Percentiles rank a stretch among this genome's conserved stretches.
Evolutionary conservation across 2,329 filamentous ascomycete species (phyloP).

Genomic region (Stenocarpella maydis): DNA sequence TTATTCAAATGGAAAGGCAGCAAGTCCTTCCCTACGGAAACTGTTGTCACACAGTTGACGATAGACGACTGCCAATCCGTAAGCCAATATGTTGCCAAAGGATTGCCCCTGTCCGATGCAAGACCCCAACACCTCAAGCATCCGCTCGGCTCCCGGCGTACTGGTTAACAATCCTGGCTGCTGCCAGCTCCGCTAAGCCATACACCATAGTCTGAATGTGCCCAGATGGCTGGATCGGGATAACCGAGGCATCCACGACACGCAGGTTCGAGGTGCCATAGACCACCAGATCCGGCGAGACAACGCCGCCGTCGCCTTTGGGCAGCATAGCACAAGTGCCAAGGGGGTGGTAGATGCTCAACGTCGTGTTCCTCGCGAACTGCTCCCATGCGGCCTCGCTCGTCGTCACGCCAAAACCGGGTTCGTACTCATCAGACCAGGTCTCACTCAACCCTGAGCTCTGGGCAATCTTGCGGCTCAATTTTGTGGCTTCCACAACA

Average conservation of each 20-base stretch:
- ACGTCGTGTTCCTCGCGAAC: constrained; percentile 14
- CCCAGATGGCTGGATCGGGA: constrained; percentile 14
- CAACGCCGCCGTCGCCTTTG: constrained; percentile 26
- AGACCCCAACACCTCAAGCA: neutral
- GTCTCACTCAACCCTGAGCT: neutral
- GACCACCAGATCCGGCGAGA: constrained; percentile 28
- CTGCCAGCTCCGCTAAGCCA: constrained; percentile 24
- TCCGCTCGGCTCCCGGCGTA: neutral
- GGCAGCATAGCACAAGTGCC: constrained; percentile 31
- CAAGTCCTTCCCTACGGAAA: too few species aligned
- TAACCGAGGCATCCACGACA: constrained; percentile 27
- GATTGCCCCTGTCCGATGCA: neutral
- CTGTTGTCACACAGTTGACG: neutral
- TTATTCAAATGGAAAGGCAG: neutral
- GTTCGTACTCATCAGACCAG: constrained; percentile 21
- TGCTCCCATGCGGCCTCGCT: constrained; percentile 6
- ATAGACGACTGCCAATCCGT: neutral
- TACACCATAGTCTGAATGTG: constrained; percentile 20
- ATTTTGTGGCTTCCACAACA: constrained; percentile 3
- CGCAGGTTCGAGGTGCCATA: constrained; percentile 31
- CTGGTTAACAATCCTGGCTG: constrained; percentile 18
- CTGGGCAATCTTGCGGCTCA: constrained; percentile 1
- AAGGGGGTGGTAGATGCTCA: constrained; percentile 17
- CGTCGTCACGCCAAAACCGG: constrained; percentile 1
- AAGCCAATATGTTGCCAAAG: neutral